These are phyloP conservation scores for Pseudognaphalium luteoalbum DNA, from an alignment of 129 eudicot genomes.

Conservation along the genomic window DNA sequence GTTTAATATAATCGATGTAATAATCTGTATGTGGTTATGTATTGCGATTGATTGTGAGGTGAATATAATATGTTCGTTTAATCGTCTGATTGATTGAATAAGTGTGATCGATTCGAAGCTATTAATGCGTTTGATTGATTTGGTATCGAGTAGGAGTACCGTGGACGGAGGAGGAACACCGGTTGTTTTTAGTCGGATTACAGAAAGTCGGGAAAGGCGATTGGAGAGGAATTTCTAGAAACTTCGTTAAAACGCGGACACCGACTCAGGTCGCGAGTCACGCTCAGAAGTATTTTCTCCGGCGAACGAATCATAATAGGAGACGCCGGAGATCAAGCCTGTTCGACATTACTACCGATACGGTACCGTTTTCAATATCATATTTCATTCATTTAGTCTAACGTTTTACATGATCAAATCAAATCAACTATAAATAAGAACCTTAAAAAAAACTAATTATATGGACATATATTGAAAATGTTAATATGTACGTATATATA, in stretches of 20 bases:
- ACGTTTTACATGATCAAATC: neutral
- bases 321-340: slow-evolving; percentile 94
- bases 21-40: neutral
- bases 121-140: slow-evolving; percentile 2
- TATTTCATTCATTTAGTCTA: neutral
- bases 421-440: neutral
- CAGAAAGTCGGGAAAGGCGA: slow-evolving; percentile 90
- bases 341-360: slow-evolving; percentile 86
- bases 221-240: slow-evolving; percentile 95
- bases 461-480: too few relatives aligned
- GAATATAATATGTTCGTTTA: too few relatives aligned
- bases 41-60: neutral
- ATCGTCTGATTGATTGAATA: neutral
- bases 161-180: slow-evolving; percentile 97
- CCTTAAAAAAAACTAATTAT: too few relatives aligned
- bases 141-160: slow-evolving; percentile 60
- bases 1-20: neutral
- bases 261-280: slow-evolving; percentile 99
- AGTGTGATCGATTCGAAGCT: too few relatives aligned
- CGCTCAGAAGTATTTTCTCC: slow-evolving; percentile 95
- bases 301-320: slow-evolving; percentile 71
- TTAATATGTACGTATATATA: too few relatives aligned
- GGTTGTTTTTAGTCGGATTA: slow-evolving; percentile 68
- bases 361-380: slow-evolving; percentile 41
- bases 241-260: slow-evolving; percentile 89